Evolutionary conservation across 2,329 filamentous ascomycete species (phyloP), one percentile per base, ranked within the genome.

Genomic region (Ramichloridium luteum): DNA sequence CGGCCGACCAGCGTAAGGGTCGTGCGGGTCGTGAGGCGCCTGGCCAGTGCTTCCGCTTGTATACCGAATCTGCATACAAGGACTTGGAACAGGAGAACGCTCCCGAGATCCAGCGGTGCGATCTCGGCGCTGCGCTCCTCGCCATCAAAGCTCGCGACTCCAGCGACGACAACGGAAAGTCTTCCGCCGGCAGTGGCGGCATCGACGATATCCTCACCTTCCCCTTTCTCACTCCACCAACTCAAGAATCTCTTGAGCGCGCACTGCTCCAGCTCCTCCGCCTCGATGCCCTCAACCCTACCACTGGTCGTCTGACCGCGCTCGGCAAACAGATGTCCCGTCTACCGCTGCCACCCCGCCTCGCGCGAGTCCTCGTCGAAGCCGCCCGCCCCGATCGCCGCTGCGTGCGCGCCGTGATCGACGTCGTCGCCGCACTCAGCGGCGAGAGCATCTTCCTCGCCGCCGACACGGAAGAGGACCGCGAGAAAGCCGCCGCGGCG

Each of bases 1-100:
- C 90, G 1, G 88, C 90, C 0, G 81, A 93, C 28, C 90, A 98
- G 55, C 71, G 90, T 35, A 76, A 83, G 31, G 90, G 90, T 54
- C 81, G 90, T 61, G 90, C 90, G 6, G 90, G 90, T 25, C 78
- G 90, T 67, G 90, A 98, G 59, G 84, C 77, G 0, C 72, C 85
- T 0, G 90, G 90, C 1, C 84, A 90, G 53, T 96, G 86, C 57
- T 93, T 77, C 53, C 70, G 90, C 25, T 62, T 98, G 1, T 98
- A 93, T 54, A 93, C 88, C 0, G 75, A 93, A 44, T 67, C 72
- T 3, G 73, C 77, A 3, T 96, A 83, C 54, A 60, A 74, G 6
- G 58, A 62, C 0, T 61, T 94, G 5, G 70, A 80, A 27, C 73
- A 82, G 35, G 70, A 78, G 1, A 86, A 86, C 28, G 70, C 77